Evolutionary conservation across 768 basidiomycete genomes (phyloP).

Genomic region (Hygrocybe coccinea): DNA sequence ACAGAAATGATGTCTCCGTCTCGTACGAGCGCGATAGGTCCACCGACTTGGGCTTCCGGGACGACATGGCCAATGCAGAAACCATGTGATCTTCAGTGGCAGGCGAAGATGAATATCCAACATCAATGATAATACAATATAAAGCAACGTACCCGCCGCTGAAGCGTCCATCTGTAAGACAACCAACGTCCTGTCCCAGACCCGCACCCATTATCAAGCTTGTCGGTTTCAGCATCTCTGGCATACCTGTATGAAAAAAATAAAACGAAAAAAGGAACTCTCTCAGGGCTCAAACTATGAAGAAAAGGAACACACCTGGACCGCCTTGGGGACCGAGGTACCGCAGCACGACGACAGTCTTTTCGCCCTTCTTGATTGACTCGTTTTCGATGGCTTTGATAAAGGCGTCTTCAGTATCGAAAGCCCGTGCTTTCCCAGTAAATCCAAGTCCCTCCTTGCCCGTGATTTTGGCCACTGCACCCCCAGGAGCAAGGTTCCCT

Average conservation of each 20-base stretch:
- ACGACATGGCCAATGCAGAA: slow-evolving; percentile 96
- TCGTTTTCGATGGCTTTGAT: slow-evolving; percentile 83
- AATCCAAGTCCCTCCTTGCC: slow-evolving; percentile 91
- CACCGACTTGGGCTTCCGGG: slow-evolving; percentile 90
- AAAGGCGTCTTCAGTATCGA: slow-evolving; percentile 87
- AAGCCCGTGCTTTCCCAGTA: slow-evolving; percentile 86
- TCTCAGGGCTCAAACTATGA: background rate
- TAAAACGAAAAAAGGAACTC: slow-evolving; percentile 1
- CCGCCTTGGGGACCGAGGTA: slow-evolving; percentile 98
- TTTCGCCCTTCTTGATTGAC: slow-evolving; percentile 89
- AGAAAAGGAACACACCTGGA: slow-evolving; percentile 52
- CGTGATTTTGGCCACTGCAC: slow-evolving; percentile 95
- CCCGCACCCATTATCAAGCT: slow-evolving; percentile 94
- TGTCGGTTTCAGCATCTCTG: slow-evolving; percentile 65
- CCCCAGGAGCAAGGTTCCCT: slow-evolving; percentile 90
- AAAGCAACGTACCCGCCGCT: slow-evolving; percentile 76
- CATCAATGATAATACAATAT: background rate
- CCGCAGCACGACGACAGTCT: slow-evolving; percentile 91
- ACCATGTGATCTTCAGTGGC: slow-evolving; percentile 69
- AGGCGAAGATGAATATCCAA: background rate
- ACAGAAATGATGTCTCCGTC: slow-evolving; percentile 87
- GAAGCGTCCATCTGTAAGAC: slow-evolving; percentile 95
- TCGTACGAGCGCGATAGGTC: slow-evolving; percentile 83
- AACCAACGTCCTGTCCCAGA: slow-evolving; percentile 91
- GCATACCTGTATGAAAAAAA: slow-evolving; percentile 67